Percentiles rank a stretch among this genome's conserved stretches.
Evolutionary conservation across 371 early-diverging fungal genomes (phyloP).

Genomic region (Mortierella sp.): DNA sequence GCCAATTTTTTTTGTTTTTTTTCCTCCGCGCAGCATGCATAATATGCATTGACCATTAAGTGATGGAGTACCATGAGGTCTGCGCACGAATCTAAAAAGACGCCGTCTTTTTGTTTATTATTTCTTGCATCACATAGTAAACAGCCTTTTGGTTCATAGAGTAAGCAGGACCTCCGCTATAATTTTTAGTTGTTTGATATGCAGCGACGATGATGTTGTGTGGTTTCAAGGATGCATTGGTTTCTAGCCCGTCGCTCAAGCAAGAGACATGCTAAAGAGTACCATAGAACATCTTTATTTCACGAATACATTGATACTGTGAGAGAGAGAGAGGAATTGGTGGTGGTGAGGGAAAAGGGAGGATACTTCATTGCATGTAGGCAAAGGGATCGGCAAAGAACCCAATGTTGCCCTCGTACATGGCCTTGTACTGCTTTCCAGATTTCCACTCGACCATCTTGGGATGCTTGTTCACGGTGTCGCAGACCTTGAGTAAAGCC

Average conservation of each 20-base stretch:
- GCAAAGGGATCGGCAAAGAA: conserved; percentile 34
- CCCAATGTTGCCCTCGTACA: background rate
- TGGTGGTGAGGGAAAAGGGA: background rate
- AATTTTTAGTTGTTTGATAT: no score
- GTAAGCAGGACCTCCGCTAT: no score
- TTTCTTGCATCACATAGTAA: no score
- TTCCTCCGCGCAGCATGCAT: no score
- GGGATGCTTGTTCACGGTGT: conserved; percentile 32
- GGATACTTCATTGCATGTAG: background rate
- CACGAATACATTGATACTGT: no score
- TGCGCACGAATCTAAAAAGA: background rate
- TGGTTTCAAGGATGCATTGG: no score
- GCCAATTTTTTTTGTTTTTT: no score
- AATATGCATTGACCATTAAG: background rate
- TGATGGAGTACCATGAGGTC: no score
- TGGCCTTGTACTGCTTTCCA: conserved; percentile 3
- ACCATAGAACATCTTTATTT: no score
- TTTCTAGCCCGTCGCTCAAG: no score
- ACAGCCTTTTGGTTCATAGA: background rate
- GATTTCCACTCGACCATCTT: conserved; percentile 40
- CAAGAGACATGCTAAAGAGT: no score
- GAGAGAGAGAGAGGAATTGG: background rate
- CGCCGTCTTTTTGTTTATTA: background rate
- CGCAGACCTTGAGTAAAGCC: conserved; percentile 24
- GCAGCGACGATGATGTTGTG: no score